Base-by-base conservation (phyloP, 805 yeast species). In the Ascoidea rubescens region DNA sequence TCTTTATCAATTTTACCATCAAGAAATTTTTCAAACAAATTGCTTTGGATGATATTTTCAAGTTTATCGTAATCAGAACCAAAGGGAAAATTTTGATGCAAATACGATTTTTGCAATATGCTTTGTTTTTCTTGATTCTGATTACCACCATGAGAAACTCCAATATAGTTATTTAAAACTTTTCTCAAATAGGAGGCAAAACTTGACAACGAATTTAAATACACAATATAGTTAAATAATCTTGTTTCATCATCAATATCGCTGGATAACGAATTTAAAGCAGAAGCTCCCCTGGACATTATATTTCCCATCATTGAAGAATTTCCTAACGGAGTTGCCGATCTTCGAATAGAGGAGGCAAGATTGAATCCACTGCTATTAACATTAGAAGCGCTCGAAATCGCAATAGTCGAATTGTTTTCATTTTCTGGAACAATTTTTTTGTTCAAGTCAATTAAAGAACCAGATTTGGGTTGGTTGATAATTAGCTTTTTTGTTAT, bases 151-250 rank as follows among this genome's bases (percentile, higher is more conserved):
- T 47, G 43, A 12, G 46, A 45, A 16, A 31, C 45, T 33, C 50
- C 50, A 31, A 54, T 31, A 55, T 61, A 16, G 58, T 76, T 75
- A n/a, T 64, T 67, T 7, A 80, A 57, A 45, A 87, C 65, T 53
- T 76, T 78, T 10, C 67, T 63, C 42, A 85, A 70, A 60, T 87
- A 85, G 5, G 69, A 72, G 28, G 76, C 73, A 30, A 85, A 80
- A 47, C 82, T 67, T 8, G 83, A 79, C 4, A 89, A 70, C 1
- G 95, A 82, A 65, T 91, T 90, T 54, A 89, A 68, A 54, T 83
- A 77, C 1, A 86, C 68, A 46, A 88, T 67, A 61, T 79, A 89
- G 14, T 76, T 77, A 37, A 78, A 73, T 14, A 86, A 64, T 53
- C 77, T 73, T 4, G 73, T 67, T 6, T 76, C 74, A 48, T 74